Evolutionary conservation across 495 filamentous ascomycete species (phyloP), one percentile per base, ranked within the genome.

Genomic region (Elaphomyces granulatus): DNA sequence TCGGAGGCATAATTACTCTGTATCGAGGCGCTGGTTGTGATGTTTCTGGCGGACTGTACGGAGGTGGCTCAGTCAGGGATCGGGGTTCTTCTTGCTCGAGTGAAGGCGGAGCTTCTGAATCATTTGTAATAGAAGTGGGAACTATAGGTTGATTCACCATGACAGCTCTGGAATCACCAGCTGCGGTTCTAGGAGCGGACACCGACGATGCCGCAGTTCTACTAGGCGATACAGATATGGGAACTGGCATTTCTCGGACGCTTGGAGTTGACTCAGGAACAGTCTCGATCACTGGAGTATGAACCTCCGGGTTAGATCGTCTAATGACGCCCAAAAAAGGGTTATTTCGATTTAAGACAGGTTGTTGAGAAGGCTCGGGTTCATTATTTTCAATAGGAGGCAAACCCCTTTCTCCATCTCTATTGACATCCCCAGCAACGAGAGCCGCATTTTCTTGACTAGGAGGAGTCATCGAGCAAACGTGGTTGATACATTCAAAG

Each of bases 401-500:
- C 15, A 49, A 12, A 20, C 37, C 19, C 28, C 36, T 35, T 33
- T 49, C 40, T 1, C 36, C 38, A 1, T 23, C 30, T 33, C 8
- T 26, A 20, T 15, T 32, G 7, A 30, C 23, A 3, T 15, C 7
- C 9, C 31, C 38, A n/a, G 46, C 36, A 20, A 43, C 20, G 2
- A 36, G 36, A 4, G 16, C 10, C 8, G 41, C 18, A 1, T 49
- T 17, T 2, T 30, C 14, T 14, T 33, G 37, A 31, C 42, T 43
- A 14, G 33, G 44, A 6, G 61, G 53, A 1, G 60, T 64, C 15
- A 66, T 53, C 0, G 63, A 62, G 42, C 68, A 73, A 16, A 55
- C 45, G 45, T 72, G 69, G 32, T 67, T 63, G 10, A 56, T 35
- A 32, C 69, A 72, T 32, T 68, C 61, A 39, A 73, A 73, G 41